Base-by-base conservation (phyloP, 768 basidiomycete genomes). In the Amanita pallidorosea region DNA sequence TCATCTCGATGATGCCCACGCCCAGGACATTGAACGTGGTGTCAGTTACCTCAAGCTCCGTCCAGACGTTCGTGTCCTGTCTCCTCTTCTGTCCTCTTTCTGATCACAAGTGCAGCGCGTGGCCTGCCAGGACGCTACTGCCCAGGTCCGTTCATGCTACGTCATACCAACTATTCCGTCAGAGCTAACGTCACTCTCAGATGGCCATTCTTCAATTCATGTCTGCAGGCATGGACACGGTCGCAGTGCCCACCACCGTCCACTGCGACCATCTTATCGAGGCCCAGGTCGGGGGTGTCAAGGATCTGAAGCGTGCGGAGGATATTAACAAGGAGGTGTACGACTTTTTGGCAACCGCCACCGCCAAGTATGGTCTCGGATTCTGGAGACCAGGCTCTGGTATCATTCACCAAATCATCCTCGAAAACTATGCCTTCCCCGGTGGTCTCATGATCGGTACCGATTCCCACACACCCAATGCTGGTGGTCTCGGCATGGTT, bases 141-240 rank as follows among this genome's bases (percentile, higher is more conserved):
- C 88, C 36, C 87, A 89, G 72, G 86, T 86, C 56, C 33, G 69
- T 56, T 20, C 53, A 34, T 47, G 25, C 37, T 49, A 54, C 58
- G 52, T 59, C 57, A 59, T 54, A 23, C 33, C 44, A 18, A 12
- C 13, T 13, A 29, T 33, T 13, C 12, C 33, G 12, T 13, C 18
- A 15, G 47, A 22, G 27, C 44, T 56, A 65, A 68, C 58, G 13
- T 50, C 37, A 38, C 50, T 6, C 47, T 8, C 66, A 98, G 90
- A 99, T 99, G 96, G 96, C 96, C 17, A 80, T 99, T 51, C 79
- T 99, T 57, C 96, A 99, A 77, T 99, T 99, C 81, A 99, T 99
- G 96, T 97, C 96, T 47, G 93, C 96, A 15, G 95, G 95, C 56
- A 93, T 99, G 80, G 90, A 90, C 65, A 95, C 92, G 42, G 91